Evolutionary conservation across 805 yeast species (phyloP).

Genomic region (Candida germanica): DNA sequence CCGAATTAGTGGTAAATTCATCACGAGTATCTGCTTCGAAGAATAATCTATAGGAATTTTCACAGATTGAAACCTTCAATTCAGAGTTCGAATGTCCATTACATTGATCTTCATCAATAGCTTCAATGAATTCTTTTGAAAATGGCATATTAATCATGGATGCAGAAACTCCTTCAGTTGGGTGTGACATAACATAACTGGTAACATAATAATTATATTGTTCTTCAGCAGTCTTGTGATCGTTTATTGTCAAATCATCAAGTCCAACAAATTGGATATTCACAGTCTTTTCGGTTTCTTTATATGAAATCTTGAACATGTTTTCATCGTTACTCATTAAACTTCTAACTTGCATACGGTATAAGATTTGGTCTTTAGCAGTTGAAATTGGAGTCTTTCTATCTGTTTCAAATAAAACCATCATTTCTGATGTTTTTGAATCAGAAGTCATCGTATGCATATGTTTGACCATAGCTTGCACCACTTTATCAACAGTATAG

Average conservation of each 20-base stretch:
- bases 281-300: conserved; percentile 50
- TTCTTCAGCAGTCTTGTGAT: conserved; percentile 71
- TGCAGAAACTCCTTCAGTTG: conserved; percentile 92
- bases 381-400: conserved; percentile 61
- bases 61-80: conserved; percentile 73
- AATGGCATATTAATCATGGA: conserved; percentile 78
- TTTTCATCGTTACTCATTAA: conserved; percentile 81
- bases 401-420: conserved; percentile 80
- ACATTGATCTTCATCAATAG: conserved; percentile 51
- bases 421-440: conserved; percentile 72
- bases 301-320: conserved; percentile 82
- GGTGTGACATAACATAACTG: conserved; percentile 89
- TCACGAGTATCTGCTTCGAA: conserved; percentile 80
- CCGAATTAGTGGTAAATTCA: conserved; percentile 63
- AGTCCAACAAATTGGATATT: conserved; percentile 80
- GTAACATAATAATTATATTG: conserved; percentile 93
- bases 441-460: conserved; percentile 83
- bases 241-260: conserved; percentile 78
- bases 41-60: conserved; percentile 73
- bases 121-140: conserved; percentile 55
- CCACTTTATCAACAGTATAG: conserved; percentile 89
- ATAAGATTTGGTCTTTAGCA: conserved; percentile 83
- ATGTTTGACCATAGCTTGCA: conserved; percentile 71
- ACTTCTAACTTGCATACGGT: conserved; percentile 82
- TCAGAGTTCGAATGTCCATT: conserved; percentile 68